These are phyloP conservation scores for Escallonia rubra DNA, from an alignment of 129 eudicot genomes.

Conservation along the genomic window DNA sequence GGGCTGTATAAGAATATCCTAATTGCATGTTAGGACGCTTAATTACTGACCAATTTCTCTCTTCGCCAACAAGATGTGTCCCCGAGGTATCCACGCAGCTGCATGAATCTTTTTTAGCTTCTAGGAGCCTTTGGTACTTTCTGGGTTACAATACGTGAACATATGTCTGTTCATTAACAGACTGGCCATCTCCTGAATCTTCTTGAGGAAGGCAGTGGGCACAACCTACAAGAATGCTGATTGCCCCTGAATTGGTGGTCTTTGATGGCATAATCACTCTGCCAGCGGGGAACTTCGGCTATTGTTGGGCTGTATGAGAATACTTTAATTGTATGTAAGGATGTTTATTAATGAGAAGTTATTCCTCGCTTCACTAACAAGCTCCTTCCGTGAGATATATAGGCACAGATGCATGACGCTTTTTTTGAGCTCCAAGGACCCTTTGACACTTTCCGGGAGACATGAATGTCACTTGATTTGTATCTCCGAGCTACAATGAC, in stretches of 20 bases:
- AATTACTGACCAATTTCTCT: no score
- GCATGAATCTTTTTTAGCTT: no score
- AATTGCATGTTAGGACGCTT: no score
- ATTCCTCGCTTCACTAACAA: not conserved
- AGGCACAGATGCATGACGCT: not conserved
- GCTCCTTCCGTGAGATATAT: not conserved
- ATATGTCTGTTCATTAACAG: no score
- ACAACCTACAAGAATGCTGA: not conserved
- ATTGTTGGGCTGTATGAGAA: not conserved
- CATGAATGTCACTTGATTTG: not conserved
- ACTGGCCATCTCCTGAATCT: not conserved
- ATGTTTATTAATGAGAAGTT: not conserved
- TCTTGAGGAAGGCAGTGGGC: not conserved
- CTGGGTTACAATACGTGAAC: no score
- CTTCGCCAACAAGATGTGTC: no score
- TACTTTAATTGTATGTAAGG: not conserved
- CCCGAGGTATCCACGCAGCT: no score
- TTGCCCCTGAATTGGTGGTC: not conserved
- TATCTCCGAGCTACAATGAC: not conserved
- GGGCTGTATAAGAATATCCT: no score
- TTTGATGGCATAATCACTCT: no score
- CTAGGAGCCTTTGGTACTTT: no score
- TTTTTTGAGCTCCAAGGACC: not conserved
- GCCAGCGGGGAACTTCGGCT: not conserved
- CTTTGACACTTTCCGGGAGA: not conserved